A percentile compares a stretch with the other conserved stretches of the same genome.
Evolutionary conservation across 352 stramenopile genomes (phyloP).

Genomic region (Phytopythium vexans): DNA sequence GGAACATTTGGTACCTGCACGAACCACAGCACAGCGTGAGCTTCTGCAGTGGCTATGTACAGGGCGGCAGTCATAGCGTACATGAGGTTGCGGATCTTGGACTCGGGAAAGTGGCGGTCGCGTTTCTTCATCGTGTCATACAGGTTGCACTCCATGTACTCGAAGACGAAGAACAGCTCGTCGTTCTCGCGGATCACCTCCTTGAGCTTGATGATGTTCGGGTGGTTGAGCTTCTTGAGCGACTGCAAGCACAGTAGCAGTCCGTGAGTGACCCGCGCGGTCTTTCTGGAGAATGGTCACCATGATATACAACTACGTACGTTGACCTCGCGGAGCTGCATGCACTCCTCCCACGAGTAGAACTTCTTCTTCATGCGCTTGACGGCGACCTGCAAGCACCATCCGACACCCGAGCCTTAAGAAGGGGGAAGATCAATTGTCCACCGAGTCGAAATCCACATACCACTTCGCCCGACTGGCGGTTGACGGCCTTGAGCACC

Average conservation of each 20-base stretch:
- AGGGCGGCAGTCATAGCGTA: conserved; percentile 25
- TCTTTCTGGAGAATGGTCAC: no score
- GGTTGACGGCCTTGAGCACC: conserved; percentile 94
- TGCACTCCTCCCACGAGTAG: conserved; percentile 95
- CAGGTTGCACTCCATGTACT: conserved; percentile 98
- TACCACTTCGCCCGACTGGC: conserved; percentile 91
- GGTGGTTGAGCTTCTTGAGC: conserved; percentile 94
- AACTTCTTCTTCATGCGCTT: conserved; percentile 99
- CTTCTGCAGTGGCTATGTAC: no score
- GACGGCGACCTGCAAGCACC: conserved; percentile 79
- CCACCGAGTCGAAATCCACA: no score
- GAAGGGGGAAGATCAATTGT: no score
- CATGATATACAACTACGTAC: no score
- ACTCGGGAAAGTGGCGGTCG: conserved; percentile 88
- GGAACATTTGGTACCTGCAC: conserved; percentile 93
- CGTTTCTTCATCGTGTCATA: conserved; percentile 97
- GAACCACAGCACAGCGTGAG: no score
- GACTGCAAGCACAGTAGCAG: conserved; percentile 40
- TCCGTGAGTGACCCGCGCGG: not conserved
- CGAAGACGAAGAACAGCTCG: conserved; percentile 98
- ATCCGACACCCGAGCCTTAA: not conserved
- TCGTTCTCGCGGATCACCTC: conserved; percentile 98
- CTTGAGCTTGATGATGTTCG: conserved; percentile 98
- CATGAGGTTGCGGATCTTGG: conserved; percentile 96
- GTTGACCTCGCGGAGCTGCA: conserved; percentile 97